Percentiles rank a stretch among this genome's conserved stretches.
Evolutionary conservation across 768 basidiomycete genomes (phyloP).

Genomic region (Tylopilus subfusipes): DNA sequence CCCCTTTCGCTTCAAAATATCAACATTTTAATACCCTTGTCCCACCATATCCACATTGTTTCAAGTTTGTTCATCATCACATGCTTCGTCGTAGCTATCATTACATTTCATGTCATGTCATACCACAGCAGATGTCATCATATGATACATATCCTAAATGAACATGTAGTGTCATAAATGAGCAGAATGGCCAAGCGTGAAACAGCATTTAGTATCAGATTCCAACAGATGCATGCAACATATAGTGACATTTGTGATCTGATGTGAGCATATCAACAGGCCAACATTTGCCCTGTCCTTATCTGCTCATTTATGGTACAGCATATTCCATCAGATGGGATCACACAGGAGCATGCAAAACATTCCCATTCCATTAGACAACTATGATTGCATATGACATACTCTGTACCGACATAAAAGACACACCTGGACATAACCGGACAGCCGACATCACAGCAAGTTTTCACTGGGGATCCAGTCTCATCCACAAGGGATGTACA

Average conservation of each 20-base stretch:
- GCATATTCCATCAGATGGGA: not conserved
- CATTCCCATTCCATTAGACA: not conserved
- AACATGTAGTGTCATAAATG: not conserved
- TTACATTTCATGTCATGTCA: not conserved
- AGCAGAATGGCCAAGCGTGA: not conserved
- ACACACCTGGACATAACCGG: not conserved
- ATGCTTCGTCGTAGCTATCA: no score
- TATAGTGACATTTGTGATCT: not conserved
- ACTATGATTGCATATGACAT: not conserved
- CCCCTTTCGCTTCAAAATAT: no score
- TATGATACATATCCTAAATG: not conserved
- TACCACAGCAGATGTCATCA: not conserved
- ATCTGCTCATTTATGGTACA: not conserved
- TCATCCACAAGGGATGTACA: no score
- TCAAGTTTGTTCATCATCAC: no score
- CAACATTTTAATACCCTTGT: no score
- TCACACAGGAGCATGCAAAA: not conserved
- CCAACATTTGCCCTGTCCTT: not conserved
- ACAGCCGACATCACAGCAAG: not conserved
- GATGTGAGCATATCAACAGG: not conserved
- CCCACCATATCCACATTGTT: no score
- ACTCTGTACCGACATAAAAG: not conserved
- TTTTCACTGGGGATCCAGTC: constrained; percentile 1
- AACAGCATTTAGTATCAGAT: not conserved
- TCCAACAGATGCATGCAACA: not conserved